Evolutionary conservation across 73 alveolate genomes (phyloP).

Genomic region (Tetrahymena borealis): DNA sequence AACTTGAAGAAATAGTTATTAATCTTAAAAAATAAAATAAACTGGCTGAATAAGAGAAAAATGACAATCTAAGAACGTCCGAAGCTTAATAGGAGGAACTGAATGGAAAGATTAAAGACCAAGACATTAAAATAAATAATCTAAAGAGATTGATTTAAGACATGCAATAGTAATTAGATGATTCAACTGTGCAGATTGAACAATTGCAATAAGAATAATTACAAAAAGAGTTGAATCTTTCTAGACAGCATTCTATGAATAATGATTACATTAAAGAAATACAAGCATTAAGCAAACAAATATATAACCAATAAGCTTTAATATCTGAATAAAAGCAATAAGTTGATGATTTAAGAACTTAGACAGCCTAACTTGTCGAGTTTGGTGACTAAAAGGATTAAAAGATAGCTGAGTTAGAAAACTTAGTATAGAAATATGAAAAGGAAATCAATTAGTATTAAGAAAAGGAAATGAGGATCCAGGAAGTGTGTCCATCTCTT

Average conservation of each 20-base stretch:
- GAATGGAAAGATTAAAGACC: background rate
- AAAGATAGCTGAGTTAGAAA: background rate
- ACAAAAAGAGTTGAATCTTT: background rate
- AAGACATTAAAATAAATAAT: background rate
- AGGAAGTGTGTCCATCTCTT: background rate
- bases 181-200: background rate
- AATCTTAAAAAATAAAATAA: background rate
- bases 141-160: background rate
- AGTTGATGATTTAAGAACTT: background rate
- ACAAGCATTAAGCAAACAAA: background rate
- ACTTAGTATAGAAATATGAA: background rate
- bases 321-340: background rate
- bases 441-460: background rate
- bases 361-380: background rate
- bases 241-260: background rate
- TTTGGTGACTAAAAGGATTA: background rate
- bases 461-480: background rate
- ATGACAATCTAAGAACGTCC: background rate
- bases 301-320: background rate
- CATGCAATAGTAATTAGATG: background rate
- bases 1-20: background rate
- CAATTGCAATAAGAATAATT: background rate
- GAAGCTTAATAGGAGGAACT: background rate
- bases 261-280: background rate
- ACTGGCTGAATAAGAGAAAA: background rate